Conservation (phyloP, 768 basidiomycete genomes). For the Russula sp. region DNA sequence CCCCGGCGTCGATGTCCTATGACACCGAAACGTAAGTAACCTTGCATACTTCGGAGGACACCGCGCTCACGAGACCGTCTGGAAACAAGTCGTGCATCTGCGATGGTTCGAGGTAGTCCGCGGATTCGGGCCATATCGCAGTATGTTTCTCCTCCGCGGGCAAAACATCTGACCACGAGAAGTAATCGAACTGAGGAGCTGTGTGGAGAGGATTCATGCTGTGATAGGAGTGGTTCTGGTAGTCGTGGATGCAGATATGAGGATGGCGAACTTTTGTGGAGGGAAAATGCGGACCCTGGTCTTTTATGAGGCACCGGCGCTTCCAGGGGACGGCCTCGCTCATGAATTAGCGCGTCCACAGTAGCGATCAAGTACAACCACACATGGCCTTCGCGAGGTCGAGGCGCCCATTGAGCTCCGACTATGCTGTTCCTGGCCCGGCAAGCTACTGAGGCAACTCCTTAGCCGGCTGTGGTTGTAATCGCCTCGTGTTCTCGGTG, state of each 20-base stretch:
- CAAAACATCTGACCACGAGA: neutral
- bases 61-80: neutral
- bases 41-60: neutral
- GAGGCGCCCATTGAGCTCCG: too few relatives aligned
- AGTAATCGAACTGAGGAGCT: neutral
- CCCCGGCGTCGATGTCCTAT: neutral
- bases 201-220: neutral
- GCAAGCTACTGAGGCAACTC: neutral
- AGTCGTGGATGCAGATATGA: neutral
- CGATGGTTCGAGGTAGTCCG: neutral
- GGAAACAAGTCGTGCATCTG: neutral
- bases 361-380: neutral
- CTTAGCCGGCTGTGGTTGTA: neutral
- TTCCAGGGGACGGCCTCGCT: neutral
- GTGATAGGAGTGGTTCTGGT: neutral
- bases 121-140: neutral
- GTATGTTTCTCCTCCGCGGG: neutral
- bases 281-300: neutral
- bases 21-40: neutral
- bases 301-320: neutral
- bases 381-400: too few relatives aligned
- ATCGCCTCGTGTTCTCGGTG: neutral
- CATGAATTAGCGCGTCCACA: neutral
- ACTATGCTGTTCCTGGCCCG: too few relatives aligned
- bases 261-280: neutral